Percentiles rank a stretch among this genome's conserved stretches.
Evolutionary conservation across 192 early-diverging fungal species (phyloP).

Genomic region (Globomyces pollinis-pini): DNA sequence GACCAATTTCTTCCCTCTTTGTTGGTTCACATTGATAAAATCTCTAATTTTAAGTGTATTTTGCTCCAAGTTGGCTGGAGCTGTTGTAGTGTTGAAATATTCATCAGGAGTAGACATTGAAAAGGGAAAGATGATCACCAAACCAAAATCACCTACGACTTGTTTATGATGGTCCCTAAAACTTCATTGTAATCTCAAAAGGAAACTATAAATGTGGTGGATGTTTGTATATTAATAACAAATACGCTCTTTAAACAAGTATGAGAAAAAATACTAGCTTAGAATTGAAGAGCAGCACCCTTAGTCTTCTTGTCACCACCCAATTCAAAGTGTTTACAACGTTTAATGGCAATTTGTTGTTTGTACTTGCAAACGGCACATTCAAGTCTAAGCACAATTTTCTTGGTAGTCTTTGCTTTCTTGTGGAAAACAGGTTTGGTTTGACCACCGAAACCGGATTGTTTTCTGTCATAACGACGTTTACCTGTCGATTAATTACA

Average conservation of each 20-base stretch:
- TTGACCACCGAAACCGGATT: conserved; percentile 99
- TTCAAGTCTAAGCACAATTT: conserved; percentile 96
- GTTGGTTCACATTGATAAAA: conserved; percentile 25
- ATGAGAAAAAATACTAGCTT: too few species aligned
- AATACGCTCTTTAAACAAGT: too few species aligned
- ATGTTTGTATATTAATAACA: too few species aligned
- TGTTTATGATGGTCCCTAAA: too few species aligned
- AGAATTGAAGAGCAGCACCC: conserved; percentile 84
- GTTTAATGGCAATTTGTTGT: conserved; percentile 94
- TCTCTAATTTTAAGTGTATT: conserved; percentile 46
- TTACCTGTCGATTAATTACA: conserved; percentile 40
- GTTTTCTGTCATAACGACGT: conserved; percentile 97
- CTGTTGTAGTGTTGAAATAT: conserved; percentile 64
- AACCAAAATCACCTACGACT: too few species aligned
- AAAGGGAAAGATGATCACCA: too few species aligned
- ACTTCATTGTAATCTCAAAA: too few species aligned
- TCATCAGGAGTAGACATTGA: conserved; percentile 11
- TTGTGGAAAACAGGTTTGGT: conserved; percentile 99
- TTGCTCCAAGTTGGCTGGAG: conserved; percentile 56
- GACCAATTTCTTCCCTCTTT: conserved; percentile 57
- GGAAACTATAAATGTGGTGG: too few species aligned
- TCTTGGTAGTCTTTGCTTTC: conserved; percentile 99
- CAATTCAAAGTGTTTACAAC: conserved; percentile 99
- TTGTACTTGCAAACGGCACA: conserved; percentile 99
- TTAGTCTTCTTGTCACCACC: conserved; percentile 98